Conservation (phyloP, 2,329 filamentous ascomycete species). For the Aspergillus aculeatus region DNA sequence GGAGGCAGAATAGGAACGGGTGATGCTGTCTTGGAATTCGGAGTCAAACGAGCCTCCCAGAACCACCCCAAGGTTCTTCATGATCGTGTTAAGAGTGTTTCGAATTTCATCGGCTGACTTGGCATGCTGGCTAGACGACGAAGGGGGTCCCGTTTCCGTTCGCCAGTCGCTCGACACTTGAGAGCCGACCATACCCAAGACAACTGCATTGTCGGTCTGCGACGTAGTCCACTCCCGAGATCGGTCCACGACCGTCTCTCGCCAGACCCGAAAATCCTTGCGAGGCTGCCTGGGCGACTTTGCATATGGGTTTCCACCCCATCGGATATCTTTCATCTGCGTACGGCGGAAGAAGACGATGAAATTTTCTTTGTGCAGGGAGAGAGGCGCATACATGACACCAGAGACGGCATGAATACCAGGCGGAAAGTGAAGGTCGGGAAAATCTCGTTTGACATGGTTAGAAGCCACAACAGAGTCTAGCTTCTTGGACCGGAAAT, state of each 20-base stretch:
- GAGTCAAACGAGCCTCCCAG: constrained; percentile 75
- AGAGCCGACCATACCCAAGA: constrained; percentile 83
- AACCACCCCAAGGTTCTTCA: constrained; percentile 91
- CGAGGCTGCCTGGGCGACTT: constrained; percentile 75
- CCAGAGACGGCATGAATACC: constrained; percentile 78
- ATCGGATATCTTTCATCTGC: constrained; percentile 78
- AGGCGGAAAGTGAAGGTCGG: constrained; percentile 74
- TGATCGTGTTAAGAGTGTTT: constrained; percentile 87
- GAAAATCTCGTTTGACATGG: constrained; percentile 73
- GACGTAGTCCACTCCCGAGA: constrained; percentile 87
- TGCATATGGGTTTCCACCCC: constrained; percentile 59
- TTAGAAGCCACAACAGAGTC: constrained; percentile 75
- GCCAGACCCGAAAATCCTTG: constrained; percentile 76
- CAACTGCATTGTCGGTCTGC: constrained; percentile 83
- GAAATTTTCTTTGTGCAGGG: constrained; percentile 72
- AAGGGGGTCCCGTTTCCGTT: constrained; percentile 75
- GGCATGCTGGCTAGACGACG: constrained; percentile 49
- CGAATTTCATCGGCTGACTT: constrained; percentile 91
- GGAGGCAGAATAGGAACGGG: constrained; percentile 83
- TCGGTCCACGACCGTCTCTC: constrained; percentile 77
- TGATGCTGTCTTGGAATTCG: constrained; percentile 82
- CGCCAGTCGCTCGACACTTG: constrained; percentile 91
- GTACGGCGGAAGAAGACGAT: constrained; percentile 83
- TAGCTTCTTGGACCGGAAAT: constrained; percentile 71
- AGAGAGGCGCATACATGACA: constrained; percentile 77